A percentile compares a stretch with the other conserved stretches of the same genome.
phyloP scores from a whole-genome alignment of 306 rosid species.

The Hippophae gyantsensis region DNA sequence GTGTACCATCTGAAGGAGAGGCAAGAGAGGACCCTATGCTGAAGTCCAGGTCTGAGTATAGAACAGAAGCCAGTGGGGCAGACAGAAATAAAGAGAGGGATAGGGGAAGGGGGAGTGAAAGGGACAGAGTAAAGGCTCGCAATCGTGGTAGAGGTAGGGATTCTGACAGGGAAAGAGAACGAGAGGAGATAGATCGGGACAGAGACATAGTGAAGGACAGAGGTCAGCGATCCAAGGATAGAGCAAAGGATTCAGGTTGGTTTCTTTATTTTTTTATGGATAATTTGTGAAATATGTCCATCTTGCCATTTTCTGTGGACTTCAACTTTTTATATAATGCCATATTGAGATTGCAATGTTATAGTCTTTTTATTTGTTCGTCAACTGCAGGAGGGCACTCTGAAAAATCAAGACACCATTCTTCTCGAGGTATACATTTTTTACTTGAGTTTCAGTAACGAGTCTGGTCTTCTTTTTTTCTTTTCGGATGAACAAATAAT shows the following conservation, averaged over 20 bases:
- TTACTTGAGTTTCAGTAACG: neutral
- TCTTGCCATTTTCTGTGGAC: neutral
- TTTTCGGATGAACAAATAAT: too few relatives aligned
- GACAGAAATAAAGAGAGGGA: constrained; percentile 51
- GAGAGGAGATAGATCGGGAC: constrained; percentile 70
- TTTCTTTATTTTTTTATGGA: neutral
- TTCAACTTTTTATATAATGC: neutral
- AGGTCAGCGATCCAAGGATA: constrained; percentile 64
- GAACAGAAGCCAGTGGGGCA: constrained; percentile 33
- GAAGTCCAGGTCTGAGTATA: constrained; percentile 56
- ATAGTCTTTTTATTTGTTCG: constrained; percentile 7
- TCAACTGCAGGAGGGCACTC: constrained; percentile 41
- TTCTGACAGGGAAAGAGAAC: constrained; percentile 74
- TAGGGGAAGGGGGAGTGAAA: constrained; percentile 29
- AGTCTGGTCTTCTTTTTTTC: neutral
- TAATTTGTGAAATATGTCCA: constrained; percentile 11
- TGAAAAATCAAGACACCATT: constrained; percentile 67
- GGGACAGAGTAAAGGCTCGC: constrained; percentile 47
- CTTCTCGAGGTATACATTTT: constrained; percentile 58
- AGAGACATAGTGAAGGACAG: constrained; percentile 52
- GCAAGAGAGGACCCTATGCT: constrained; percentile 41
- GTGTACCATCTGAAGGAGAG: constrained; percentile 42
- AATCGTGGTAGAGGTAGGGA: constrained; percentile 86
- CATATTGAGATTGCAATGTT: neutral
- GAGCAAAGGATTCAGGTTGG: constrained; percentile 73